Evolutionary conservation across 768 basidiomycete genomes (phyloP).

Genomic region (Tricholoma sp.): DNA sequence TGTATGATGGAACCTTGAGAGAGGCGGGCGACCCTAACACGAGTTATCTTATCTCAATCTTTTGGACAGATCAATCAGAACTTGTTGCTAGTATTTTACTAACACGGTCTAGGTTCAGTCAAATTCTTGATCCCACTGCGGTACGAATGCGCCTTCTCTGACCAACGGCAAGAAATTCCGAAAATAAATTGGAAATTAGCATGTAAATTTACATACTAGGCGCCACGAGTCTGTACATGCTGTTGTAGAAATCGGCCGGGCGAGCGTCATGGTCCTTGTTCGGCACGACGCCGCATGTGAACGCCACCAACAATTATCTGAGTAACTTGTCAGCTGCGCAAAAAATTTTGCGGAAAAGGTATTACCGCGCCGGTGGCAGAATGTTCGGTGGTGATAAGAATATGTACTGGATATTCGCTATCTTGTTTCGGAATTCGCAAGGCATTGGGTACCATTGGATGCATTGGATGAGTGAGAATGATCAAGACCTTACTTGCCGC

Average conservation of each 20-base stretch:
- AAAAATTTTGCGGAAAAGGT: not conserved
- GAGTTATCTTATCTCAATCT: constrained; percentile 3
- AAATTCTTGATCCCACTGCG: not conserved
- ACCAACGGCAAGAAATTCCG: not conserved
- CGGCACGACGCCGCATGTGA: not conserved
- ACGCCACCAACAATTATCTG: not conserved
- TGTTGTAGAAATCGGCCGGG: not conserved
- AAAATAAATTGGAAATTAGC: not conserved
- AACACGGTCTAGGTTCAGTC: not conserved
- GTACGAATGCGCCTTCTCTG: not conserved
- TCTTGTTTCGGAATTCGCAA: not conserved
- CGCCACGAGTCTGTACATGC: not conserved
- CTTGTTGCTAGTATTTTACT: not conserved
- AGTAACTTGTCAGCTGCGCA: not conserved
- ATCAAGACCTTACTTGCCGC: not conserved
- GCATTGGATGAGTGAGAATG: no score
- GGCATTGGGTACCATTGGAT: not conserved
- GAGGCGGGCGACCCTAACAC: not conserved
- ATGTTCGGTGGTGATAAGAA: no score
- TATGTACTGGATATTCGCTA: not conserved
- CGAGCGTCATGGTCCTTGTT: not conserved
- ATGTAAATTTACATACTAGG: not conserved
- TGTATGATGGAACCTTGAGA: not conserved
- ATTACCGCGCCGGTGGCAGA: not conserved
- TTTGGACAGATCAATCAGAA: not conserved